Conservation (phyloP, 1,284 basidiomycete species). For the Ustilago curta region DNA sequence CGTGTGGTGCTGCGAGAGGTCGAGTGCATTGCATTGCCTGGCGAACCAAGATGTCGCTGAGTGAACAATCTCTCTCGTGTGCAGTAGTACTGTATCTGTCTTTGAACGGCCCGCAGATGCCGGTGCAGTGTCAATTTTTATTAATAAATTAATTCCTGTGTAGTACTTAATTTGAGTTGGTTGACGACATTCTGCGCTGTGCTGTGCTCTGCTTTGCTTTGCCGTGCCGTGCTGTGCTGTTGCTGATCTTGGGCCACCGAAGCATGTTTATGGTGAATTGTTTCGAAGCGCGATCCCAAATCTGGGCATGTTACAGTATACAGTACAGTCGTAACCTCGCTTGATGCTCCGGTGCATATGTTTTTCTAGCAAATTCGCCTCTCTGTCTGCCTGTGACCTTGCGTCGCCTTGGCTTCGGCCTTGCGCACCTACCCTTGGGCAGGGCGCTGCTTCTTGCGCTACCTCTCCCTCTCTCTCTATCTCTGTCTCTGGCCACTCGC, state of each 20-base stretch:
- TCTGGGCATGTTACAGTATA: slow-evolving; percentile 15
- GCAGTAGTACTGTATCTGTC: neutral
- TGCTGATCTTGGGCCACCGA: neutral
- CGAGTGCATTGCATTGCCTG: neutral
- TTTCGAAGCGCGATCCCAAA: slow-evolving; percentile 15
- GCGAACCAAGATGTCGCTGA: too few species aligned
- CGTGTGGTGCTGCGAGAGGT: neutral
- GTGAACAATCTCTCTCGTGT: too few species aligned
- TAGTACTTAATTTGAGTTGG: neutral
- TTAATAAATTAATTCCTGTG: too few species aligned
- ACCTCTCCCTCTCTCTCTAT: slow-evolving; percentile 1
- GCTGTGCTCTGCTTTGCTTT: slow-evolving; percentile 1
- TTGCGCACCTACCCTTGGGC: neutral
- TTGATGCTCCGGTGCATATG: slow-evolving; percentile 11
- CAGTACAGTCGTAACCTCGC: slow-evolving; percentile 27
- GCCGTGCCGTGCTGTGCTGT: slow-evolving; percentile 1
- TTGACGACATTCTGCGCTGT: neutral
- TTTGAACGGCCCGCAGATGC: slow-evolving; percentile 32
- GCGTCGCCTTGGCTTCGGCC: slow-evolving; percentile 2
- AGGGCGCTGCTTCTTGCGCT: neutral
- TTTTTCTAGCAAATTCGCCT: slow-evolving; percentile 31
- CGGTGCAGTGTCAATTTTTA: slow-evolving; percentile 10
- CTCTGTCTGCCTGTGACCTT: neutral
- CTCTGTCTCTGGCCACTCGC: too few species aligned
- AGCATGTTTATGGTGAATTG: slow-evolving; percentile 1